Evolutionary conservation across 2,329 filamentous ascomycete species (phyloP), one percentile per base, ranked within the genome.

Genomic region (Scopulariopsis brevicaulis): DNA sequence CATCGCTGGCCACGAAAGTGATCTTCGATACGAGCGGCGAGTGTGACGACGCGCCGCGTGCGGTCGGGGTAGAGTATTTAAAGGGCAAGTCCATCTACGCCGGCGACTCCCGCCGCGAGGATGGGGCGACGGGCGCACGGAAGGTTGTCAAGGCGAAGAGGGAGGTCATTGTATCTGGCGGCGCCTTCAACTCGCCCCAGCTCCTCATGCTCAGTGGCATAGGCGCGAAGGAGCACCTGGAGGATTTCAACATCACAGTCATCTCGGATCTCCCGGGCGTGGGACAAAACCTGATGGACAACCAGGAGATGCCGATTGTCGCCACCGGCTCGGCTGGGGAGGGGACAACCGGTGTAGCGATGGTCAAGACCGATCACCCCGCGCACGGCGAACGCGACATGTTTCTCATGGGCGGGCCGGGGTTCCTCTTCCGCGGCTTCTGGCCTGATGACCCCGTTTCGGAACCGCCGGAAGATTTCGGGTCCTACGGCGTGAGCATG

Each of bases 221-320:
- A 28, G 77, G 77, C 0, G 71, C 74, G 1, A 67, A 66, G 1
- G 65, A 67, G 0, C 71, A 76, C 22, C 69, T 82, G 1, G 56
- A 70, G 4, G 64, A 68, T n/a, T 70, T 76, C 56, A 65, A 72
- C n/a, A 83, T 84, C 60, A 68, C 73, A 1, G 72, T 81, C 6
- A 63, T 81, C 54, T 68, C 71, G 1, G 74, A 84, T 62, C 71
- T 81, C 1, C 81, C 80, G 0, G 82, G 83, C 55, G 83, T 89
- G 15, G 85, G 84, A 32, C 76, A 73, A 51, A 85, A 85, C 67
- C 61, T 69, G 10, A 63, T 64, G 57, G 67, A 68, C 58, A 65
- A 64, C 53, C 68, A 68, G 59, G 66, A 69, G 59, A 81, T 82
- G 40, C 64, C 70, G 0, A 62, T 78, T 1, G 59, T 81, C 1